Percentiles rank a stretch among this genome's conserved stretches.
These are phyloP conservation scores for Ajuga chamaepitys DNA, from an alignment of 257 asterid genomes.

Conservation along the genomic window DNA sequence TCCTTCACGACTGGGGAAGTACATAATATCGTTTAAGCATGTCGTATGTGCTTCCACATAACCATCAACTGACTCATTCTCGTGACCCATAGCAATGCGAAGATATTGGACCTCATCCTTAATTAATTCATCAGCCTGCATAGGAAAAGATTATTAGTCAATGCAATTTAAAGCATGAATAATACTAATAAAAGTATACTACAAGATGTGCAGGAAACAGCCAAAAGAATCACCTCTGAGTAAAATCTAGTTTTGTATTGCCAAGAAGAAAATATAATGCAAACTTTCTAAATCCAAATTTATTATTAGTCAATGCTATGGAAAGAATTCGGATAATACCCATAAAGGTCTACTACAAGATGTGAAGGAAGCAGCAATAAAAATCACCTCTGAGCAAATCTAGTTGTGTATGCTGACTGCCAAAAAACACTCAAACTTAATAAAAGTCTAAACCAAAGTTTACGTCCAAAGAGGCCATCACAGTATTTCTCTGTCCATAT, in stretches of 20 bases:
- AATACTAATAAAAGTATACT: background rate
- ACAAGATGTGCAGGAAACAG: background rate
- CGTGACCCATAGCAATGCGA: slow-evolving; percentile 82
- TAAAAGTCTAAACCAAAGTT: too few species aligned
- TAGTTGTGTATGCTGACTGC: too few species aligned
- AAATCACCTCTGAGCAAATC: too few species aligned
- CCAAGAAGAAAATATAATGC: background rate
- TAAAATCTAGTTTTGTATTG: background rate
- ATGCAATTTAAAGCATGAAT: background rate
- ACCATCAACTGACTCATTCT: slow-evolving; percentile 64
- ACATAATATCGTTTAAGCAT: slow-evolving; percentile 76
- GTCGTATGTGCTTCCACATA: slow-evolving; percentile 79
- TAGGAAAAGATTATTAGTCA: background rate
- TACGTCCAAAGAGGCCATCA: too few species aligned
- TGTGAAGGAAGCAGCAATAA: too few species aligned
- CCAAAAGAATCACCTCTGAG: background rate
- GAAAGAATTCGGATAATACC: too few species aligned
- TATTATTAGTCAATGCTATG: too few species aligned
- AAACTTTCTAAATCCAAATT: background rate
- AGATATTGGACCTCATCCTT: slow-evolving; percentile 52
- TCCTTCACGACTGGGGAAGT: slow-evolving; percentile 72
- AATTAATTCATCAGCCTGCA: slow-evolving; percentile 74
- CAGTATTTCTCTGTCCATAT: too few species aligned
- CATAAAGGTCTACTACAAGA: too few species aligned
- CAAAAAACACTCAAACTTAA: too few species aligned